These are phyloP conservation scores for Fomes fomentarius DNA, from an alignment of 1,284 basidiomycete species.

Conservation along the genomic window DNA sequence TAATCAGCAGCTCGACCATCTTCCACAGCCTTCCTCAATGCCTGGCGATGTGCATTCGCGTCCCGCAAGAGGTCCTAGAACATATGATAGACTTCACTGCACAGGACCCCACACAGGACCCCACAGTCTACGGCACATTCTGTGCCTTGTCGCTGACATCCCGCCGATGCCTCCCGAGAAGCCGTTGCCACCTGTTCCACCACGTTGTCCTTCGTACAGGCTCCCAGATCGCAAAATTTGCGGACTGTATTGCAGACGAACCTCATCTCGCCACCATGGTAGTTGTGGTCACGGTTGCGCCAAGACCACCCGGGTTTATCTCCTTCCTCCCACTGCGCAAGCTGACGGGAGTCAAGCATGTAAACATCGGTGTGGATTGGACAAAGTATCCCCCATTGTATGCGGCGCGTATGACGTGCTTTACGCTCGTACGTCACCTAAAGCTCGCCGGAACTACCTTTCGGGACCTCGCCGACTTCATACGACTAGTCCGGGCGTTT, in stretches of 20 bases:
- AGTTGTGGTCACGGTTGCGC: slow-evolving; percentile 2
- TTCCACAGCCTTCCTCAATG: not conserved
- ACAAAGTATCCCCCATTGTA: not conserved
- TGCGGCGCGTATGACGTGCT: not conserved
- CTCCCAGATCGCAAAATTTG: not conserved
- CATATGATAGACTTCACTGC: slow-evolving; percentile 4
- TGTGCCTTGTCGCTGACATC: not conserved
- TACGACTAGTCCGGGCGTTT: not conserved
- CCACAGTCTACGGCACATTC: not conserved
- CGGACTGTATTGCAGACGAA: not conserved
- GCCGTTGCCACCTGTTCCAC: not conserved
- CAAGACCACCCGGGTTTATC: not conserved
- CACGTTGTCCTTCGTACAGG: not conserved
- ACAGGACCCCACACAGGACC: not conserved
- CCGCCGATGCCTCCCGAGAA: not conserved
- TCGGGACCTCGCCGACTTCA: not conserved
- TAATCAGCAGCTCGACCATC: no score
- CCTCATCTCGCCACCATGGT: not conserved
- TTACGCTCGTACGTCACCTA: not conserved
- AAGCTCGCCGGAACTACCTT: not conserved
- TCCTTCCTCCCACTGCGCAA: not conserved
- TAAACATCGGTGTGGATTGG: not conserved
- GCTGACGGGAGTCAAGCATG: not conserved
- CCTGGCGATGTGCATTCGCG: not conserved
- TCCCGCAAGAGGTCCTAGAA: slow-evolving; percentile 2